phyloP scores from a whole-genome alignment of 148 eudicot genomes.

The Nepenthes gracilis region DNA sequence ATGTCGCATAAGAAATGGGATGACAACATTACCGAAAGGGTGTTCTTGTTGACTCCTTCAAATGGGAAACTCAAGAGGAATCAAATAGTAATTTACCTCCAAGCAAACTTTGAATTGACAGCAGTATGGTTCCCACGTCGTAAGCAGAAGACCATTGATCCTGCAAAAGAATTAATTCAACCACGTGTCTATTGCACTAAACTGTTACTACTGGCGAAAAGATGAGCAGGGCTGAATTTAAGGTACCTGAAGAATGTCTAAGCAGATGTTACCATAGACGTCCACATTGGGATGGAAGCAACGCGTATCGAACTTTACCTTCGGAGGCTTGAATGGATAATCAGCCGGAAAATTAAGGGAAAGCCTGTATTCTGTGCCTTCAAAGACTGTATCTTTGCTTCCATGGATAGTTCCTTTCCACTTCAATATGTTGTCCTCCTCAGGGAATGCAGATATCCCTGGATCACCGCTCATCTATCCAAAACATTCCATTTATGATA shows the following conservation, averaged over 20 bases:
- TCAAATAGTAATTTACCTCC: constrained; percentile 47
- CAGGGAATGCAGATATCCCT: constrained; percentile 93
- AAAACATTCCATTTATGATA: not conserved
- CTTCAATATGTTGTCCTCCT: constrained; percentile 80
- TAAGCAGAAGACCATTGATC: constrained; percentile 99
- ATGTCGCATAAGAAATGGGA: not conserved
- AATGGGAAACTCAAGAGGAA: not conserved
- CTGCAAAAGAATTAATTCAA: constrained; percentile 11
- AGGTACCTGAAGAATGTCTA: constrained; percentile 89
- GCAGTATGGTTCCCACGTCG: constrained; percentile 78
- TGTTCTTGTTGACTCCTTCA: not conserved
- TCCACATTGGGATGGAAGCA: constrained; percentile 95
- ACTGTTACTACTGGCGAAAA: too few species aligned
- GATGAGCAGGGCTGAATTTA: not conserved
- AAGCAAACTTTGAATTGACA: constrained; percentile 87
- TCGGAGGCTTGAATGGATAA: constrained; percentile 93
- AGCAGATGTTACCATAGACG: constrained; percentile 73
- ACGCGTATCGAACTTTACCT: constrained; percentile 80
- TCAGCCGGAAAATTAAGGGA: constrained; percentile 64
- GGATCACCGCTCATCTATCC: constrained; percentile 84
- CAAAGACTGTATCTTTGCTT: constrained; percentile 93
- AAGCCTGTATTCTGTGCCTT: constrained; percentile 92
- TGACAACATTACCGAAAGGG: not conserved
- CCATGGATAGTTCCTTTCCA: constrained; percentile 98
- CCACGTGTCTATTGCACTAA: not conserved